phyloP scores from a whole-genome alignment of 2,329 filamentous ascomycete genomes.

The Xylariaceae sp. region DNA sequence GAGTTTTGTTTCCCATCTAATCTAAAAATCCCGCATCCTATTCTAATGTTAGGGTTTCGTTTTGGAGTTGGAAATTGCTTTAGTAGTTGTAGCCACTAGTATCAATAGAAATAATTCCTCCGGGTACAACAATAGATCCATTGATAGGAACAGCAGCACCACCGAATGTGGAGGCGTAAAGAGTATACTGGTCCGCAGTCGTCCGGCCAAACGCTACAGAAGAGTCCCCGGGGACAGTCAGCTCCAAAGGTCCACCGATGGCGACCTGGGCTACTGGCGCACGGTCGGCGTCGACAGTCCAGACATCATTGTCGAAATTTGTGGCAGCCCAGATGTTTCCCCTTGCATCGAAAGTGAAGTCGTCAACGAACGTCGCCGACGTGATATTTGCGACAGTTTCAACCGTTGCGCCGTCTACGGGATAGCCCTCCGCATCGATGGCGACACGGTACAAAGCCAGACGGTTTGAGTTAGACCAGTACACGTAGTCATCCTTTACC shows the following conservation, averaged over 20 bases:
- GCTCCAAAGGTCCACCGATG: background rate
- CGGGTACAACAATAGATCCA: constrained; percentile 15
- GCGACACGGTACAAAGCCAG: constrained; percentile 11
- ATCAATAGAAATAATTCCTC: constrained; percentile 18
- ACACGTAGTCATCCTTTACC: constrained; percentile 17
- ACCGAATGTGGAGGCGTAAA: constrained; percentile 17
- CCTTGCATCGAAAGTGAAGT: constrained; percentile 12
- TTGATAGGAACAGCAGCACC: constrained; percentile 13
- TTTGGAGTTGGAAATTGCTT: too few species aligned
- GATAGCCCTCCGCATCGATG: constrained; percentile 11
- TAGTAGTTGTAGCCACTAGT: too few species aligned
- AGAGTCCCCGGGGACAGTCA: constrained; percentile 11
- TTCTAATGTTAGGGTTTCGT: too few species aligned
- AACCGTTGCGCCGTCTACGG: constrained; percentile 2
- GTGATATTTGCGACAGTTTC: constrained; percentile 9
- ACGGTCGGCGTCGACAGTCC: constrained; percentile 5
- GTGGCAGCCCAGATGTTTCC: constrained; percentile 16
- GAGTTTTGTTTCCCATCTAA: too few species aligned
- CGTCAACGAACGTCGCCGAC: constrained; percentile 6
- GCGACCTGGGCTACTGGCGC: background rate
- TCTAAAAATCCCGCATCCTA: too few species aligned
- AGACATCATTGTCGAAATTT: constrained; percentile 10
- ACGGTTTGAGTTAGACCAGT: constrained; percentile 21
- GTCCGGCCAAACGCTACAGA: constrained; percentile 12
- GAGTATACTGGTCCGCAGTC: constrained; percentile 1